Conservation (phyloP, 1,139 yeast genomes). For the Suhomyces anneliseae region DNA sequence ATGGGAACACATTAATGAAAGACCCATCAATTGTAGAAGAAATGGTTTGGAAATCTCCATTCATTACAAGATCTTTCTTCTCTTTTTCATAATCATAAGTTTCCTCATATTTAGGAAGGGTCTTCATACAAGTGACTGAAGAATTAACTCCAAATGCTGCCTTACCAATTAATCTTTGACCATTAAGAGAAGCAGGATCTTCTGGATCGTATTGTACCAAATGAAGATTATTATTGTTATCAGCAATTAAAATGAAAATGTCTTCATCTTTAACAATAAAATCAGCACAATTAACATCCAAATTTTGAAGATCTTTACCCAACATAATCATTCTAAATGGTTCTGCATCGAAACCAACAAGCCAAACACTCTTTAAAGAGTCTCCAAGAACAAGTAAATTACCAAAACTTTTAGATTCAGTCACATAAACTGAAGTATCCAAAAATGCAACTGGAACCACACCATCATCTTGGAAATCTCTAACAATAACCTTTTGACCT, state of each 20-base stretch:
- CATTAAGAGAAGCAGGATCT: conserved; percentile 78
- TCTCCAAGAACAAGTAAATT: conserved; percentile 81
- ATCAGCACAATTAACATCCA: conserved; percentile 69
- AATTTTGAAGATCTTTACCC: conserved; percentile 68
- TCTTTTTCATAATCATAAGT: conserved; percentile 17
- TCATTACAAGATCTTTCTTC: conserved; percentile 10
- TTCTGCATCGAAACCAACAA: conserved; percentile 91
- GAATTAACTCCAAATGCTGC: conserved; percentile 73
- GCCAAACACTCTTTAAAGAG: conserved; percentile 73
- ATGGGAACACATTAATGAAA: conserved; percentile 70
- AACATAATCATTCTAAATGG: conserved; percentile 83
- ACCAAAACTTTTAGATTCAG: conserved; percentile 81
- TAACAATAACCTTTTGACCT: conserved; percentile 80
- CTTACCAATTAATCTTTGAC: conserved; percentile 69
- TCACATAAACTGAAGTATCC: conserved; percentile 77
- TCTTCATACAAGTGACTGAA: conserved; percentile 56
- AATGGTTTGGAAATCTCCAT: conserved; percentile 52
- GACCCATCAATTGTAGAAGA: conserved; percentile 84
- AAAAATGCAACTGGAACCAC: conserved; percentile 92
- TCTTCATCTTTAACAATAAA: conserved; percentile 73
- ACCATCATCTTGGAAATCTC: conserved; percentile 82
- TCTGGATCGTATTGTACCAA: conserved; percentile 89
- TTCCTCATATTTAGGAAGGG: conserved; percentile 49
- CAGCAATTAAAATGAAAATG: conserved; percentile 67
- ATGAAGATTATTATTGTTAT: conserved; percentile 68